Base-by-base conservation (phyloP, 1,284 basidiomycete species). In the Leccinum proliferum region DNA sequence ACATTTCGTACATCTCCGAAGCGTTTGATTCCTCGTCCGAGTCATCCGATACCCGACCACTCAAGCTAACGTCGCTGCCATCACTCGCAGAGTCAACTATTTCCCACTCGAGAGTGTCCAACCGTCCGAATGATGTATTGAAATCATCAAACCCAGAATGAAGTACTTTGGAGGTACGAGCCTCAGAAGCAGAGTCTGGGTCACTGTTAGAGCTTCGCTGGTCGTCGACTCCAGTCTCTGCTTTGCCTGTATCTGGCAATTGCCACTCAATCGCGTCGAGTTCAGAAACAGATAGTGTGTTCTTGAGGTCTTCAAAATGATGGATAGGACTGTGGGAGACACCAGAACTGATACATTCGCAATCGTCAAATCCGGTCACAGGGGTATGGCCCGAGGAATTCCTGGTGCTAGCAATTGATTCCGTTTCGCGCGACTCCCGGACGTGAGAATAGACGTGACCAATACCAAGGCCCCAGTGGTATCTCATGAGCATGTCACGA, bases 401-500 rank as follows among this genome's bases (percentile, higher is more conserved):
- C 34, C 34, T 35, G 34, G 34, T 35, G 34, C 34, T 35, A 35
- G 34, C 34, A 35, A 35, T 35, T 11, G 34, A 35, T 35, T 35
- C 34, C 34, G 34, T 35, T 35, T 35, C 34, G 34, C 34, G 34
- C 34, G 34, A 35, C 7, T 41, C 39, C 39, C 39, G 39, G 15
- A 41, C 39, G 15, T 41, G 39, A 14, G 39, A 41, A 41, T 41
- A 41, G 15, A 43, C n/a, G 37, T 60, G 61, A 14, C 61, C 29
- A 18, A 63, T 34, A 10, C 61, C 62, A 29, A 63, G 55, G 9
- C 63, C 63, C 35, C 35, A 35, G 35, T 35, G 56, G 34, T 62
- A 64, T 5, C 35, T 55, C 39, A 64, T 60, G 5, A 59, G 11
- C 58, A 64, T 64, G 37, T 64, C 63, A n/a, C 53, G 9, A 53